Base-by-base conservation (phyloP, 2,329 filamentous ascomycete genomes). In the Colletotrichum sp. region DNA sequence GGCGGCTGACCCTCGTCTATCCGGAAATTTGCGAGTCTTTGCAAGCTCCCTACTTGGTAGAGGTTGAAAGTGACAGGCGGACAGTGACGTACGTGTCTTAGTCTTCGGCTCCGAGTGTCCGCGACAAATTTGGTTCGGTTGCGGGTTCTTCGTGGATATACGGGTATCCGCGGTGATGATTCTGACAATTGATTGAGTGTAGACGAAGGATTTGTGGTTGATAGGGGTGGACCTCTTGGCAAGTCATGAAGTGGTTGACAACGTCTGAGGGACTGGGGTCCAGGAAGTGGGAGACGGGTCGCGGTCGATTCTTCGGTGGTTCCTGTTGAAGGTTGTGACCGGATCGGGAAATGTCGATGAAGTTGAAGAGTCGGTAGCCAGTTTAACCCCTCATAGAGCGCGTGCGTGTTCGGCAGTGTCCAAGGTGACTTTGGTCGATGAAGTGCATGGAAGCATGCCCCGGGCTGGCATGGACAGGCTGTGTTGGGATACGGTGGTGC, bases 401-500 rank as follows among this genome's bases (percentile, higher is more conserved):
- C 16, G 59, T 32, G 56, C 34, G 62, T 28, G 28, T 63, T 36
- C 18, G 38, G 62, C 38, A 72, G 43, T 30, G 16, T 32, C 21
- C 38, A 72, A 62, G 32, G 43, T 64, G 72, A 26, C 62, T 26
- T 43, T 61, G 55, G 52, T 72, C 48, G 58, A 73, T 65, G 67
- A 59, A 32, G 63, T 73, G 73, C 69, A 73, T 68, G 16, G 34
- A 36, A 30, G 69, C 69, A 43, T 75, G 48, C 34, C 69, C 48
- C 58, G 43, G 69, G 10, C 59, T 38, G 69, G 58, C 73, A 75
- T 62, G 63, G 73, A 75, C 63, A 64, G 69, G 63, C 69, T 43
- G 63, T 30, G 34, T 58, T 75, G 38, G 48, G 43, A 32, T 30
- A 59, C 38, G 32, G 48, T 61, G 36, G 61, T 32, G 34, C 63